phyloP scores from a whole-genome alignment of 495 filamentous ascomycete species.

The Annulohypoxylon stygium region DNA sequence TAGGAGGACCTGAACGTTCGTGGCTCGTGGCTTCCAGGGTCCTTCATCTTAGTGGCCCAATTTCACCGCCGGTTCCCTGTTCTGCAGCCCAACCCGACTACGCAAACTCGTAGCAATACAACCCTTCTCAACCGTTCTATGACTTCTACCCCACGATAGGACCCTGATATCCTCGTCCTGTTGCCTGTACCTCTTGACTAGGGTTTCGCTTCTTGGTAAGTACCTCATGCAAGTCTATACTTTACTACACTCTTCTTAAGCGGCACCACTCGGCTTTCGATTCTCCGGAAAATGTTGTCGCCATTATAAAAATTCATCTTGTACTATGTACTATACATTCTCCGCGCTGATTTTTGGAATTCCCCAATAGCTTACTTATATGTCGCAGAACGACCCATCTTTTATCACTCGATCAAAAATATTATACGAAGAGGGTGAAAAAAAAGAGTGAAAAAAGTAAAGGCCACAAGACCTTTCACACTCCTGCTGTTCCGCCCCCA shows the following conservation, averaged over 20 bases:
- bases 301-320: conserved; percentile 36
- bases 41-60: conserved; percentile 46
- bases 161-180: conserved; percentile 37
- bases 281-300: conserved; percentile 38
- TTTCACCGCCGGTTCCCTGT: conserved; percentile 47
- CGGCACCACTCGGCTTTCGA: conserved; percentile 35
- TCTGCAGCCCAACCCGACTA: conserved; percentile 49
- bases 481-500: conserved; percentile 37
- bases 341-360: conserved; percentile 7
- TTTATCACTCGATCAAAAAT: conserved; percentile 43
- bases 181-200: conserved; percentile 18
- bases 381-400: conserved; percentile 38
- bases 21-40: conserved; percentile 41
- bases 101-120: conserved; percentile 32
- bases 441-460: conserved; percentile 36
- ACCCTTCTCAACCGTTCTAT: conserved; percentile 40
- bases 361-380: conserved; percentile 41
- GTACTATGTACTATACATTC: conserved; percentile 2
- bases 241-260: conserved; percentile 23
- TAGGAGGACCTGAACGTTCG: conserved; percentile 30
- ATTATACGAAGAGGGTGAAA: conserved; percentile 44
- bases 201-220: conserved; percentile 41
- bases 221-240: conserved; percentile 22
- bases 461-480: conserved; percentile 41
- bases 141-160: conserved; percentile 49